A percentile compares a stretch with the other conserved stretches of the same genome.
These are phyloP conservation scores for Phaeotremella fagi DNA, from an alignment of 768 basidiomycete species.

Conservation along the genomic window DNA sequence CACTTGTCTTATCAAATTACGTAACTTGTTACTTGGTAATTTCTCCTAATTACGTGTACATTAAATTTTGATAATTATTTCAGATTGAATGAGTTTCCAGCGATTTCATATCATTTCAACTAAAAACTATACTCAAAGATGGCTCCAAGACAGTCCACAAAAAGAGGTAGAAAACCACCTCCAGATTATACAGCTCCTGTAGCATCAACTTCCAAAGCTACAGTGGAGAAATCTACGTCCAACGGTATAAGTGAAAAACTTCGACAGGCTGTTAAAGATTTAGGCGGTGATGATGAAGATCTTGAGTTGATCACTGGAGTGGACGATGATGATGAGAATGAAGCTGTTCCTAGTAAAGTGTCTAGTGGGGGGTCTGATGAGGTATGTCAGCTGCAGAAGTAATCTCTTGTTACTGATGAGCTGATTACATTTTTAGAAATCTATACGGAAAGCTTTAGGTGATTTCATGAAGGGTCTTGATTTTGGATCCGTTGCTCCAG, in stretches of 20 bases:
- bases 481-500: slow-evolving; percentile 22
- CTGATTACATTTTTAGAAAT: slow-evolving; percentile 25
- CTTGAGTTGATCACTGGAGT: slow-evolving; percentile 39
- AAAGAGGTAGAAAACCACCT: slow-evolving; percentile 3
- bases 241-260: slow-evolving; percentile 19
- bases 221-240: neutral
- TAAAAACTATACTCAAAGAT: neutral
- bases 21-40: too few relatives aligned
- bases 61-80: too few relatives aligned
- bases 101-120: neutral
- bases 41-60: too few relatives aligned
- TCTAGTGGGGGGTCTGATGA: slow-evolving; percentile 1
- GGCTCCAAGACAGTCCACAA: slow-evolving; percentile 1
- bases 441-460: slow-evolving; percentile 36
- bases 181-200: neutral
- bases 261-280: slow-evolving; percentile 39
- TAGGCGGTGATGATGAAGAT: slow-evolving; percentile 48
- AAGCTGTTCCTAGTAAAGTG: slow-evolving; percentile 1
- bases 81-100: too few relatives aligned
- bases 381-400: slow-evolving; percentile 1
- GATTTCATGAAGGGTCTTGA: slow-evolving; percentile 47
- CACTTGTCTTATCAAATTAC: too few relatives aligned
- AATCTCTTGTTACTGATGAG: neutral
- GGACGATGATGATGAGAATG: slow-evolving; percentile 37
- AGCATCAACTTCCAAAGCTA: neutral